Base-by-base conservation (phyloP, 306 rosid species). In the Castanea sativa region DNA sequence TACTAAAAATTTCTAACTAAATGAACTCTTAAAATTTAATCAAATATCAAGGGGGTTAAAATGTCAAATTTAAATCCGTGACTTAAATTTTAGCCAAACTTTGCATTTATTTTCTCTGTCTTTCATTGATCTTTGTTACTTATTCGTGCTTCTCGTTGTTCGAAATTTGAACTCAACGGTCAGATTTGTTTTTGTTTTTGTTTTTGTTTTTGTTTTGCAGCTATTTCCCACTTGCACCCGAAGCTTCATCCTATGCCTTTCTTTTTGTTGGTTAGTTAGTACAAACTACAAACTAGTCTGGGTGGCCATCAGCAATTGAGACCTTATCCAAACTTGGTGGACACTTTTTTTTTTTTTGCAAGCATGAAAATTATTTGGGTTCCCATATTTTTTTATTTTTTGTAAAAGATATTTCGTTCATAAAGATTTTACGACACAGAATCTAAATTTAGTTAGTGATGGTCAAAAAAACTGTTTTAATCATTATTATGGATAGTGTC, bases 121-220 rank as follows among this genome's bases (percentile, higher is more conserved):
- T 23, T 58, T 21, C 25, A 3, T 2, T 2, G 1, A 6, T 9
- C 8, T 3, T n/a, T 15, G 29, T 5, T 5, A 45, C 5, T 18
- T 23, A 14, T 18, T 2, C 12, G 27, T 35, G 23, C 21, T 67
- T n/a, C 70, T 49, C 61, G 64, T 10, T 49, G 64, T 64, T 19
- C 25, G 6, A 76, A 76, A 76, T 76, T 76, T 76, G 53, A 76
- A 76, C 79, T 76, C 63, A 76, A 76, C 79, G 73, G 79, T 76
- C 79, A 49, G 79, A 76, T 49, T 29, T 41, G 3, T 41, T 8
- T 41, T 41, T 41, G 12, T 8, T 38, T 23, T n/a, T n/a, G n/a
- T n/a, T n/a, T 38, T 38, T 1, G 43, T 38, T 41, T 63, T 73
- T 59, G 29, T 35, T 35, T 68, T n/a, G 72, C 72, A 68, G 72